Conservation (phyloP, 2,329 filamentous ascomycete genomes). For the Sarocladium strictum region DNA sequence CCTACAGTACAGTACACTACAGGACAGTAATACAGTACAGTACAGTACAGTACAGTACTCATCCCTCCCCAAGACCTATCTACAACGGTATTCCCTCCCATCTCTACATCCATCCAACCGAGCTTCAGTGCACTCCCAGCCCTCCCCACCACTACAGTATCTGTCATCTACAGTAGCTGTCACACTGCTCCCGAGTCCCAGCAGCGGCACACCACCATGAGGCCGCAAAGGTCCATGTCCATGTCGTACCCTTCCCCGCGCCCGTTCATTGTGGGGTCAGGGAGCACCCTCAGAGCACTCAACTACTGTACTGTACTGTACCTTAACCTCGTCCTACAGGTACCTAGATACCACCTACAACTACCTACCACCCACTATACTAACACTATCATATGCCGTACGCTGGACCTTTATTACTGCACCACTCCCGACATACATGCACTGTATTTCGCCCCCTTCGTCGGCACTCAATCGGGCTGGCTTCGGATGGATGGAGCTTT, state of each 20-base stretch:
- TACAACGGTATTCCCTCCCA: too few species aligned
- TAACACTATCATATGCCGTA: too few species aligned
- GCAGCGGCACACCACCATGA: too few species aligned
- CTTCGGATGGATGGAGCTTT: constrained; percentile 9
- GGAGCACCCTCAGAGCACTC: too few species aligned
- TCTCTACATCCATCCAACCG: not conserved
- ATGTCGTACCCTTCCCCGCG: not conserved
- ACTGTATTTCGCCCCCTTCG: not conserved
- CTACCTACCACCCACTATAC: not conserved
- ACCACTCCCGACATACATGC: not conserved
- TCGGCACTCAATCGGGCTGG: constrained; percentile 26
- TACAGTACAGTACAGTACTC: too few species aligned
- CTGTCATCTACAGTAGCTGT: too few species aligned
- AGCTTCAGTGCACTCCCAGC: not conserved
- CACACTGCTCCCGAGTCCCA: too few species aligned
- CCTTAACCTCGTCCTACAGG: too few species aligned
- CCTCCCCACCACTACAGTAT: not conserved
- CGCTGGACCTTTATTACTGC: not conserved
- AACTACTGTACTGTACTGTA: too few species aligned
- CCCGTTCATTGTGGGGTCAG: too few species aligned
- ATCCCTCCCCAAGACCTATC: too few species aligned
- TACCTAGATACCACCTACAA: not conserved
- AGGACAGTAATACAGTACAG: not conserved
- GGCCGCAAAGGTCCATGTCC: too few species aligned
- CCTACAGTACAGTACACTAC: not conserved